phyloP scores from a whole-genome alignment of 208 protist species.

The Crithidia fasciculata region DNA sequence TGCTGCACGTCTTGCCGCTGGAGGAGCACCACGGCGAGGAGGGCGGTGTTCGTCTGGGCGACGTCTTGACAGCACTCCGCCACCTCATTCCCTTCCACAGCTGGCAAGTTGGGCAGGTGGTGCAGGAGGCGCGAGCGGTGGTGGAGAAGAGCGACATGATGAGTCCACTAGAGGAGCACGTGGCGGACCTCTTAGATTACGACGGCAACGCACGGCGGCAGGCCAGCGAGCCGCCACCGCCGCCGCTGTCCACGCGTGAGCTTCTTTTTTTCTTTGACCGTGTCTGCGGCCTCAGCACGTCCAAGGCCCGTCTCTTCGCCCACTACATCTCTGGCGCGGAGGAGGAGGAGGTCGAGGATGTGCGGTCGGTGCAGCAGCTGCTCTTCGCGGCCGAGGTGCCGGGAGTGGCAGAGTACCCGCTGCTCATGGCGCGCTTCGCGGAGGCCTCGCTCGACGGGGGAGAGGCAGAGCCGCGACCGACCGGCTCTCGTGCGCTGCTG shows the following conservation, averaged over 20 bases:
- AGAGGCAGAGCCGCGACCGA: constrained; percentile 20
- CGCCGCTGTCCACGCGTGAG: constrained; percentile 33
- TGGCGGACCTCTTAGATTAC: constrained; percentile 36
- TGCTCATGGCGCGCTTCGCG: constrained; percentile 68
- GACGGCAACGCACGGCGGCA: constrained; percentile 18
- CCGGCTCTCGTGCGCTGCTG: constrained; percentile 58
- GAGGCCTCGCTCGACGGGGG: constrained; percentile 52
- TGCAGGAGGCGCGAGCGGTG: constrained; percentile 15
- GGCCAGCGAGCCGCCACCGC: constrained; percentile 20
- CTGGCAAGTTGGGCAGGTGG: constrained; percentile 28
- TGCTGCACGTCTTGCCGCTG: constrained; percentile 50
- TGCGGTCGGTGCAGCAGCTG: constrained; percentile 49
- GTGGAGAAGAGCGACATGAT: constrained; percentile 38
- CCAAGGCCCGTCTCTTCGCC: constrained; percentile 54
- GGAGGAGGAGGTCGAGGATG: constrained; percentile 29
- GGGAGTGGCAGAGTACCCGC: constrained; percentile 57
- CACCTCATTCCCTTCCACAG: constrained; percentile 31
- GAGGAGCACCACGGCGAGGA: constrained; percentile 32
- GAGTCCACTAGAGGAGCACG: constrained; percentile 45
- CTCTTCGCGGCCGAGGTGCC: constrained; percentile 60
- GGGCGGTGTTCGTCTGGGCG: constrained; percentile 26
- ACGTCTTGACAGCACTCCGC: constrained; percentile 32
- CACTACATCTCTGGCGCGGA: constrained; percentile 26
- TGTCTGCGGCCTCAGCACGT: constrained; percentile 42
- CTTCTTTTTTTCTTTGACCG: constrained; percentile 35